Base-by-base conservation (phyloP, 1,284 basidiomycete genomes). In the Austroboletus olivaceoglutinosus region DNA sequence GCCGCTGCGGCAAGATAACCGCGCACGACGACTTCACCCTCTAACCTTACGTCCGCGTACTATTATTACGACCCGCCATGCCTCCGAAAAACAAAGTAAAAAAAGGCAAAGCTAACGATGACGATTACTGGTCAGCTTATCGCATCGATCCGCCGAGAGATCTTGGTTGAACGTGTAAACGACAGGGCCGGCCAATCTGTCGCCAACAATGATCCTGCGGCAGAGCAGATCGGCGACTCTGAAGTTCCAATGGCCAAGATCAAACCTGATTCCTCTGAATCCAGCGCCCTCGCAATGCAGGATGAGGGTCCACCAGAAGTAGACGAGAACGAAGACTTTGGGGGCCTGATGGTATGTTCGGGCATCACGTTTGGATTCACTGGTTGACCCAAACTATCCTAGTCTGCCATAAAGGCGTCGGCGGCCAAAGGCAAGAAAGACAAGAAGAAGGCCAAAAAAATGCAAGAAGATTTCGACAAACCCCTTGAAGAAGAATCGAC, bases 1-100 rank as follows among this genome's bases (percentile, higher is more conserved):
- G 51, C 45, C 42, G 34, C 22, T 31, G 44, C 59, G 58, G 62
- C 48, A 63, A 61, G 55, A 60, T 63, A 46, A 42, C 19, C 18
- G 23, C 19, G 18, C n/a, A 41, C 50, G 16, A 40, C 33, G 25
- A 31, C 37, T 19, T 23, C n/a, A 23, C 37, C 27, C 31, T 42
- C 21, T 30, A 16, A 22, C 38, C 45, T 40, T 13, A 31, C 40
- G 29, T 43, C 1, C n/a, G n/a, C 30, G 30, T 40, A 43, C 10
- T 23, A 42, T 34, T 31, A 33, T 31, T 13, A 38, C 21, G 19
- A 19, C 44, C 59, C 48, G 48, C 54, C 50, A 94, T 95, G 92
- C 76, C 91, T 52, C 91, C 91, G 45, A 95, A 94, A 75, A 89
- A 83, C 64, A 91, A 92, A 68, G 88, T 82, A 55, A 93, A 93